Conservation (phyloP, 2,329 filamentous ascomycete genomes). For the Fusarium sp. region DNA sequence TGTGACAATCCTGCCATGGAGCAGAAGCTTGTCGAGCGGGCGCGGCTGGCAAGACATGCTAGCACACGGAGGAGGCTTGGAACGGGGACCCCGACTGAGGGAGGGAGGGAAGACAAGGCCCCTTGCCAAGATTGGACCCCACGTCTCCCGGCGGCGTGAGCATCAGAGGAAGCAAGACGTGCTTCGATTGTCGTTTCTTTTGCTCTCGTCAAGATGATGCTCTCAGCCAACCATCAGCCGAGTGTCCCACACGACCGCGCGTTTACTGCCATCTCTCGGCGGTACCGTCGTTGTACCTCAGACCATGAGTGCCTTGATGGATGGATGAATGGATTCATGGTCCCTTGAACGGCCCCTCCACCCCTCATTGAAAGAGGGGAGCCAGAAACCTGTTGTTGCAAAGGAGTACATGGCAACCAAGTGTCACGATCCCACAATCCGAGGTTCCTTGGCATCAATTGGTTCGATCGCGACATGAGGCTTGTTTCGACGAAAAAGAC, state of each 20-base stretch:
- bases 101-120: not conserved
- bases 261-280: conserved; percentile 21
- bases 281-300: not conserved
- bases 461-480: conserved; percentile 22
- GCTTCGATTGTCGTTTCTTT: conserved; percentile 3
- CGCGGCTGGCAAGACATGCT: conserved; percentile 14
- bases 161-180: not conserved
- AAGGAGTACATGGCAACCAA: conserved; percentile 10
- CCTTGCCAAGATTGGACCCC: conserved; percentile 10
- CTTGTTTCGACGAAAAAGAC: not conserved
- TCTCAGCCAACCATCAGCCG: conserved; percentile 5
- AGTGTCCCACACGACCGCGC: conserved; percentile 31
- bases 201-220: conserved; percentile 13
- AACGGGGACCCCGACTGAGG: not conserved
- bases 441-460: conserved; percentile 20
- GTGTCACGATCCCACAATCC: conserved; percentile 20
- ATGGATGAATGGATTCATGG: not conserved
- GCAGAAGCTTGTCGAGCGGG: conserved; percentile 9
- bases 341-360: conserved; percentile 18
- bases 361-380: not conserved
- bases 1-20: conserved; percentile 18
- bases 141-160: not conserved
- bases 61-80: conserved; percentile 15
- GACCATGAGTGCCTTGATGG: conserved; percentile 11
- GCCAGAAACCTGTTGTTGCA: conserved; percentile 34